These are phyloP conservation scores for Calycina marina DNA, from an alignment of 2,329 filamentous ascomycete genomes.

Conservation along the genomic window DNA sequence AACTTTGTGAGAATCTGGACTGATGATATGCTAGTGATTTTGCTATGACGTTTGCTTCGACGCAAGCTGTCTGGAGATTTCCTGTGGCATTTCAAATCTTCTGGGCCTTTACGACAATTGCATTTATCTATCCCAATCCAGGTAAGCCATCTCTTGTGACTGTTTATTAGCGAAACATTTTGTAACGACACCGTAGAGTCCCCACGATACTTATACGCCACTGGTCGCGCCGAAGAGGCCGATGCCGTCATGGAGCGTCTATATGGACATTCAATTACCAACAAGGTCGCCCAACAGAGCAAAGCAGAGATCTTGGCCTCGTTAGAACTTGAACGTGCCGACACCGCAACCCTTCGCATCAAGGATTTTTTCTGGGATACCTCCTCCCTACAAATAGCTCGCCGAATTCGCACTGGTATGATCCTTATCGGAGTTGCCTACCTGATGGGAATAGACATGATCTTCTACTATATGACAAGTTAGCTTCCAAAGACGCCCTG, in stretches of 20 bases:
- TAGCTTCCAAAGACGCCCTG: too few relatives aligned
- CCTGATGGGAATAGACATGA: conserved; percentile 1
- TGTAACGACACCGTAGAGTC: too few relatives aligned
- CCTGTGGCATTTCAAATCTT: neutral
- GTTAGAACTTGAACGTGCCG: neutral
- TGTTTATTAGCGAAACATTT: neutral
- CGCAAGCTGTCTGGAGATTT: conserved; percentile 1
- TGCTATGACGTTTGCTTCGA: neutral
- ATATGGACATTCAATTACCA: neutral
- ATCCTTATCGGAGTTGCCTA: conserved; percentile 1
- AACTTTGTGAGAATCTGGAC: neutral
- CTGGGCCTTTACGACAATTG: neutral
- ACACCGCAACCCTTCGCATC: neutral
- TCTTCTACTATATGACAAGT: conserved; percentile 2
- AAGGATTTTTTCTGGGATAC: neutral
- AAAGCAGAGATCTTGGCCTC: neutral
- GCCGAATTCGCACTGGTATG: neutral
- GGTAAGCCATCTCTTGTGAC: neutral
- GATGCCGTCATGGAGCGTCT: neutral
- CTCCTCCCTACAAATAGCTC: neutral
- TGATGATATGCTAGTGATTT: neutral
- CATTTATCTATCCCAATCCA: neutral
- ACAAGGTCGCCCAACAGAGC: neutral
- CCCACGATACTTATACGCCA: neutral
- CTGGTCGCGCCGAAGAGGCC: neutral